Conservation (phyloP, 306 rosid genomes). For the Hippophae tibetana region DNA sequence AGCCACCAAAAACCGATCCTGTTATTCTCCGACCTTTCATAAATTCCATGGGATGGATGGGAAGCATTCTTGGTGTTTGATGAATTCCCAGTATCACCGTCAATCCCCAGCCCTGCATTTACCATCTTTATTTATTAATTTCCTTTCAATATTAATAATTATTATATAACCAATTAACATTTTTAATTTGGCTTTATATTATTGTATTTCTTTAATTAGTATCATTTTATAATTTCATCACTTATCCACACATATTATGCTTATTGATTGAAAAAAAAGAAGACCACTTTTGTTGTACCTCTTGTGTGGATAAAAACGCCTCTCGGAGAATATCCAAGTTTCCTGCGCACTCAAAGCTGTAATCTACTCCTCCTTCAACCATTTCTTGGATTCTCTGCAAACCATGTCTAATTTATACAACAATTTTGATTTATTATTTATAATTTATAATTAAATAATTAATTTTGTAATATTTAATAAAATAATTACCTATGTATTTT, state of each 20-base stretch:
- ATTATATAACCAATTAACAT: too few species aligned
- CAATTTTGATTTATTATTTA: background rate
- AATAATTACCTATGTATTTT: too few species aligned
- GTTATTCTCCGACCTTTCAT: constrained; percentile 44
- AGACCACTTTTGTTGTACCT: constrained; percentile 16
- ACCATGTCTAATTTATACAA: background rate
- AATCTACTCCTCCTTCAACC: constrained; percentile 50
- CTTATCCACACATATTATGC: too few species aligned
- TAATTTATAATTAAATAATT: too few species aligned
- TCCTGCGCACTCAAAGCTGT: constrained; percentile 67
- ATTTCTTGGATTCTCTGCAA: constrained; percentile 48
- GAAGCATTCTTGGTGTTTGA: constrained; percentile 45
- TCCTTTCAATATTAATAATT: too few species aligned
- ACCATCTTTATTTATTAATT: too few species aligned
- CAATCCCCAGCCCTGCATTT: constrained; percentile 67
- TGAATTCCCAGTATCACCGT: constrained; percentile 68
- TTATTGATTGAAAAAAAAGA: background rate
- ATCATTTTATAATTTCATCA: too few species aligned
- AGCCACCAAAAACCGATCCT: constrained; percentile 66
- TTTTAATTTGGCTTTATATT: too few species aligned
- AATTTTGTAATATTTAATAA: too few species aligned
- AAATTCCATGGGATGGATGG: constrained; percentile 80
- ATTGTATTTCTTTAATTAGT: too few species aligned
- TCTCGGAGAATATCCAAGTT: constrained; percentile 43
- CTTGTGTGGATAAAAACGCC: constrained; percentile 50